Evolutionary conservation across 2,329 filamentous ascomycete genomes (phyloP), one percentile per base, ranked within the genome.

Genomic region (Scedosporium minutisporum): DNA sequence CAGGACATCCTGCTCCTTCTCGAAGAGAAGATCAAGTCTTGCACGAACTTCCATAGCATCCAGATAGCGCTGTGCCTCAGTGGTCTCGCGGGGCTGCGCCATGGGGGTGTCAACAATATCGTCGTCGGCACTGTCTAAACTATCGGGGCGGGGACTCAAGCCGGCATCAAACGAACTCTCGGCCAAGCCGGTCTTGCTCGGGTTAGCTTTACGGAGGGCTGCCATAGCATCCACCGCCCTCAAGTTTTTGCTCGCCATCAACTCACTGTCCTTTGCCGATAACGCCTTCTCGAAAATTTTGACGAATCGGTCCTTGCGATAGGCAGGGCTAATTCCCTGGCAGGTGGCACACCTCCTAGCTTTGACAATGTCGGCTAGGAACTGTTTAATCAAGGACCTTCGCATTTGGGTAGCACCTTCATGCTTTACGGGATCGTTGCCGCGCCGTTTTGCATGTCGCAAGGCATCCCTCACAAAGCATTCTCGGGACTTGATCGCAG

Each of bases 281-380:
- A 97, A 77, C 1, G 89, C 80, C 71, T 90, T 95, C 71, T 93
- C 88, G 74, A 97, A 99, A 62, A 99, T 92, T 75, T 97, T 99
- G 71, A 93, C 89, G 69, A 87, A 95, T 53, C 89, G 84, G 70
- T 99, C 93, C 73, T 96, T 97, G 68, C 93, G 87, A 75, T 91
- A 97, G 2, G 81, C 80, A 10, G 92, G 93, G 14, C 89, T 93
- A 65, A 95, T 85, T 29, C 89, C 89, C 59, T 78, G 76, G 67
- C 84, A 87, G 62, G 76, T 80, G 57, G 78, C 79, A 75, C 95
- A 99, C 69, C 83, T 84, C 68, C 87, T 88, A 57, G 82, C 80
- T 68, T 82, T 84, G 58, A 83, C 84, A 62, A 97, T 88, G 29
- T 87, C 84, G 61, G 83, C 83, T 64, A 96, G 80, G 67, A 99